Evolutionary conservation across 441 rosid species (phyloP), one percentile per base, ranked within the genome.

Genomic region (Geranium incanum): DNA sequence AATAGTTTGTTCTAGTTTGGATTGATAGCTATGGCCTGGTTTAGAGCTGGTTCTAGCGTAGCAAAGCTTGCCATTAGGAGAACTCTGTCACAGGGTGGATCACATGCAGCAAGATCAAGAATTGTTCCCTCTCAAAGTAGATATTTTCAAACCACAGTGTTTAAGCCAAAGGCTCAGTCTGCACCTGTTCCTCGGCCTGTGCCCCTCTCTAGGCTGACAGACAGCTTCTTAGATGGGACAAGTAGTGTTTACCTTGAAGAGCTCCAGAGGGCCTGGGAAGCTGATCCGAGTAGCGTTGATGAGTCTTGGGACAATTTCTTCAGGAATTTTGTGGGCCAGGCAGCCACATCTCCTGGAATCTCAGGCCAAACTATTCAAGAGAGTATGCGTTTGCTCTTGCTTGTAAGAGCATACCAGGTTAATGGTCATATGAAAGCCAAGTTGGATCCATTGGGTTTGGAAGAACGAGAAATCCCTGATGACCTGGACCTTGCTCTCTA

Each of bases 371-470:
- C 33, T 28, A 28, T 28, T 28, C 33, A 28, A 28, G 33, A 28
- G 33, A 28, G 33, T 28, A 28, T 28, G 33, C 33, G 33, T 28
- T 28, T 28, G 3, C 33, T 28, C 2, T 28, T 28, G 33, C 33
- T 28, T 59, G 94, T 94, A 16, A 90, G 97, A 82, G 97, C 97
- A 76, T 92, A 94, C 76, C 99, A 92, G 81, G 99, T 94, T 69
- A 90, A 89, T 73, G 99, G 99, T 71, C 99, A 94, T 78, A 90
- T 89, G 97, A 94, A 89, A 72, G 96, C 97, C 0, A 90, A 88
- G 80, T 78, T 94, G 81, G 99, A 94, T 68, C 99, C 99, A 0
- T 73, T 94, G 77, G 89, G 84, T 43, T 63, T 94, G 82, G 97
- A 92, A 76, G 81, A 84, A 78, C 79, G 97, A 69, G 84, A 90